Evolutionary conservation across 148 eudicot species (phyloP).

Genomic region (Vaccinium darrowii): DNA sequence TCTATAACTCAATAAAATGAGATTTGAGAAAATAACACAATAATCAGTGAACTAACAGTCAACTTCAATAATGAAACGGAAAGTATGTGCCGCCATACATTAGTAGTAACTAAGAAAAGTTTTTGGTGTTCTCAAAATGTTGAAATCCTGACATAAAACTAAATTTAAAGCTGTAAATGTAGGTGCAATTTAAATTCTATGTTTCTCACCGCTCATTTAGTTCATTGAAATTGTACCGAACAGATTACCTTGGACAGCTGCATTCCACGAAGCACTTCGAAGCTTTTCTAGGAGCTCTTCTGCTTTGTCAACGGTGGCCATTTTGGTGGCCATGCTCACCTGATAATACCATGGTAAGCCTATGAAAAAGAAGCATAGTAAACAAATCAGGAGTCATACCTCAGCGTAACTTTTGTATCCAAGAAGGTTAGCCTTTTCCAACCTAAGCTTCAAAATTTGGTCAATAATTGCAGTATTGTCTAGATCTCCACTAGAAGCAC

Average conservation of each 20-base stretch:
- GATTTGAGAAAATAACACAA: neutral
- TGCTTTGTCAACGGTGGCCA: constrained; percentile 95
- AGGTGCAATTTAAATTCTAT: neutral
- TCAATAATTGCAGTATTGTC: constrained; percentile 83
- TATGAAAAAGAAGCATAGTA: constrained; percentile 1
- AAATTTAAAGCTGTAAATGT: neutral
- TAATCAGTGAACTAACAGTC: neutral
- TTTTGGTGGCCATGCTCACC: constrained; percentile 99
- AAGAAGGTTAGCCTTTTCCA: constrained; percentile 90
- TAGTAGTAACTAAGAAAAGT: neutral
- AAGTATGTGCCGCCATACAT: neutral
- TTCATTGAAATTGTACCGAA: neutral
- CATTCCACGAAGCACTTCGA: constrained; percentile 89
- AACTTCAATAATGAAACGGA: neutral
- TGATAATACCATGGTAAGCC: constrained; percentile 32
- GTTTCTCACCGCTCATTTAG: neutral
- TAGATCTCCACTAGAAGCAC: constrained; percentile 93
- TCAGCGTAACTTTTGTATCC: constrained; percentile 92
- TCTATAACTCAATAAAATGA: neutral
- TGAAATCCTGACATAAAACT: neutral
- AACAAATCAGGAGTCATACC: constrained; percentile 41
- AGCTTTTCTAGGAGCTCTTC: constrained; percentile 92
- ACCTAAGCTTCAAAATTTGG: constrained; percentile 80
- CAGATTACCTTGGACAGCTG: constrained; percentile 80
- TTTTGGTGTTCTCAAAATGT: neutral